Conservation (phyloP, 2,329 filamentous ascomycete genomes). For the Phaeosphaeriaceae sp. region DNA sequence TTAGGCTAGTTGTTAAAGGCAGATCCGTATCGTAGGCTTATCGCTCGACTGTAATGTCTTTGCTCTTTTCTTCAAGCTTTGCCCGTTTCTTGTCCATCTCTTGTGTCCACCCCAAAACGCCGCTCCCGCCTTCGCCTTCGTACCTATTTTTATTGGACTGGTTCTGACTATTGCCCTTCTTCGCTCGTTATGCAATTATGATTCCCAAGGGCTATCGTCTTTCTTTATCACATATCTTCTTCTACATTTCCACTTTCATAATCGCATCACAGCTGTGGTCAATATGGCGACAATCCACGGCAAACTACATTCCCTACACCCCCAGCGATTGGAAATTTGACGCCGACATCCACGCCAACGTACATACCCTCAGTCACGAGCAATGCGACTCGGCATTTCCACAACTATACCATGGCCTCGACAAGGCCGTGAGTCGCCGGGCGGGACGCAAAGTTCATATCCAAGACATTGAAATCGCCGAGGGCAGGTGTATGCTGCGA, state of each 20-base stretch:
- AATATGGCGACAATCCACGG: conserved; percentile 34
- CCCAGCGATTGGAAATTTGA: conserved; percentile 33
- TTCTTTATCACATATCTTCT: conserved; percentile 34
- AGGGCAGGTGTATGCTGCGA: conserved; percentile 42
- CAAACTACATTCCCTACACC: conserved; percentile 19
- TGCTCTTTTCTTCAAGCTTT: conserved; percentile 20
- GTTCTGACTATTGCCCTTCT: conserved; percentile 10
- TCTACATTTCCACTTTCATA: conserved; percentile 39
- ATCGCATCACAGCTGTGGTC: conserved; percentile 38
- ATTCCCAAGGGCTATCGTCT: conserved; percentile 37
- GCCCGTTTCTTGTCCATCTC: conserved; percentile 22
- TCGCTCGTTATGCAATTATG: conserved; percentile 39
- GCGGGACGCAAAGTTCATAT: conserved; percentile 34
- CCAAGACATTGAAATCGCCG: conserved; percentile 36
- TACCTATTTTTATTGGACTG: conserved; percentile 6
- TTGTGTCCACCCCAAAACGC: conserved; percentile 13
- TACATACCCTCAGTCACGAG: conserved; percentile 40
- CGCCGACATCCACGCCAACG: conserved; percentile 38
- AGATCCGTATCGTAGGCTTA: conserved; percentile 16
- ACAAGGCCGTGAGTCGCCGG: conserved; percentile 30
- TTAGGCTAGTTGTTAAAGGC: conserved; percentile 13
- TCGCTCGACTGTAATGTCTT: conserved; percentile 12
- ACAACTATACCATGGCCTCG: conserved; percentile 39
- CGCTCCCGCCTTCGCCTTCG: conserved; percentile 6
- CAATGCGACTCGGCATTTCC: conserved; percentile 43